Base-by-base conservation (phyloP, 805 yeast genomes). In the Ogataea pilisensis region DNA sequence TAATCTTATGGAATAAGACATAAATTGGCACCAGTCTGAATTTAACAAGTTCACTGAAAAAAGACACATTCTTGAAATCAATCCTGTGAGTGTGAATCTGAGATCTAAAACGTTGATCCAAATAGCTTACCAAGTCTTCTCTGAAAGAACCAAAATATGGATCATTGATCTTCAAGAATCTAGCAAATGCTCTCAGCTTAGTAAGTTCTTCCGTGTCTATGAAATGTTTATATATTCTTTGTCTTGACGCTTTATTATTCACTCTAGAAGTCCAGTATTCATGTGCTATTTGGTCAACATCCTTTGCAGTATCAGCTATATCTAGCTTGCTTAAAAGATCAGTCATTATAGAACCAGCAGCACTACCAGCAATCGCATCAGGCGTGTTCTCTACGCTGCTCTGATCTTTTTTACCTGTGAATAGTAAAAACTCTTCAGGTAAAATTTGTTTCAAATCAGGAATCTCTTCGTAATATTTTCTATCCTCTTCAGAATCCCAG, bases 1-100 rank as follows among this genome's bases (percentile, higher is more conserved):
- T 70, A 35, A 89, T 71, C 55, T 82, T 84, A 59, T 88, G 90
- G 56, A 87, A 83, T 11, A 82, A 68, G 43, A 82, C 70, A 58
- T 79, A 81, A n/a, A 70, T 65, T 0, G 95, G 91, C 13, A 88
- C 68, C 45, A 88, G 60, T 49, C 75, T 78, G 58, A 89, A 89
- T 55, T 85, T 87, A 25, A 83, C 76, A 64, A 89, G 66, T 54
- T 90, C 96, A 36, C 79, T 66, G 49, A 85, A 80, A 50, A 85
- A 82, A 18, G 72, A 68, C 28, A 85, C 72, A 48, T 73, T 76
- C 48, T 69, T 73, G 49, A 79, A 75, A 46, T 76, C 76, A 37
- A 82, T 60, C 16, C 63, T 64, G 39, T 66, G 70, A 26, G 76
- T 72, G 44, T 73, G 74, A 31, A 84, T 68, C 54, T 80, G 86